Percentiles rank a stretch among this genome's conserved stretches.
phyloP scores from a whole-genome alignment of 208 protist species.

The Wallacemonas collosoma region DNA sequence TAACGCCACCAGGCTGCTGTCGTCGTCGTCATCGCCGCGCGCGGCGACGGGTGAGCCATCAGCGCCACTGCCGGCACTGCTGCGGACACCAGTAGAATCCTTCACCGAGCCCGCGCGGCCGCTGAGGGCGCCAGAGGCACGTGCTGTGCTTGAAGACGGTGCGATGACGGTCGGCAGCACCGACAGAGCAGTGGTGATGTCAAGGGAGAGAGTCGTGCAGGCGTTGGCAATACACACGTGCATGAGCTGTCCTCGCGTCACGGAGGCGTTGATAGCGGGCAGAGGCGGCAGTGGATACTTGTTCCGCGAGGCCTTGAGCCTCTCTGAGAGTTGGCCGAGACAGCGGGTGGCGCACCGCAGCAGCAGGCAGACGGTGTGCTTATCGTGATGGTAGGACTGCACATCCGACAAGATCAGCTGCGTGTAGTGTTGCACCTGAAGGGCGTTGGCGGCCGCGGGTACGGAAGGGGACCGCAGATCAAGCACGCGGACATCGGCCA shows the following conservation, averaged over 20 bases:
- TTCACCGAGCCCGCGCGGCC: too few relatives aligned
- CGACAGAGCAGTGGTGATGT: slow-evolving; percentile 52
- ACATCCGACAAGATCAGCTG: slow-evolving; percentile 58
- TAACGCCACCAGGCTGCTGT: slow-evolving; percentile 9
- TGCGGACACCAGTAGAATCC: too few relatives aligned
- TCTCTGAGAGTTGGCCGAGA: slow-evolving; percentile 37
- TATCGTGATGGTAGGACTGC: slow-evolving; percentile 60
- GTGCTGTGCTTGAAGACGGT: too few relatives aligned
- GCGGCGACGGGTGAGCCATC: not conserved
- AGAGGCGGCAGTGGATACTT: slow-evolving; percentile 68
- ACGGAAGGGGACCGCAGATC: slow-evolving; percentile 21
- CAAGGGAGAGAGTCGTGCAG: slow-evolving; percentile 55
- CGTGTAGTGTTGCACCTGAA: slow-evolving; percentile 56
- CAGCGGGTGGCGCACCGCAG: slow-evolving; percentile 52
- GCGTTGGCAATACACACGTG: slow-evolving; percentile 79
- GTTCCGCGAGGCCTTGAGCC: slow-evolving; percentile 28
- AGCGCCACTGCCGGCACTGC: not conserved
- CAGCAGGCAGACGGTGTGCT: slow-evolving; percentile 47
- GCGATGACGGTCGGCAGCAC: slow-evolving; percentile 35
- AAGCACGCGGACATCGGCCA: slow-evolving; percentile 24
- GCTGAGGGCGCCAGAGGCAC: too few relatives aligned
- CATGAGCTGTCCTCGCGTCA: slow-evolving; percentile 63
- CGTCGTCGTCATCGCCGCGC: slow-evolving; percentile 1
- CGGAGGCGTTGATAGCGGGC: slow-evolving; percentile 51
- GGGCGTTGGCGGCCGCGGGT: slow-evolving; percentile 33